Evolutionary conservation across 495 filamentous ascomycete genomes (phyloP), one percentile per base, ranked within the genome.

Genomic region (Lophiostoma macrostomum): DNA sequence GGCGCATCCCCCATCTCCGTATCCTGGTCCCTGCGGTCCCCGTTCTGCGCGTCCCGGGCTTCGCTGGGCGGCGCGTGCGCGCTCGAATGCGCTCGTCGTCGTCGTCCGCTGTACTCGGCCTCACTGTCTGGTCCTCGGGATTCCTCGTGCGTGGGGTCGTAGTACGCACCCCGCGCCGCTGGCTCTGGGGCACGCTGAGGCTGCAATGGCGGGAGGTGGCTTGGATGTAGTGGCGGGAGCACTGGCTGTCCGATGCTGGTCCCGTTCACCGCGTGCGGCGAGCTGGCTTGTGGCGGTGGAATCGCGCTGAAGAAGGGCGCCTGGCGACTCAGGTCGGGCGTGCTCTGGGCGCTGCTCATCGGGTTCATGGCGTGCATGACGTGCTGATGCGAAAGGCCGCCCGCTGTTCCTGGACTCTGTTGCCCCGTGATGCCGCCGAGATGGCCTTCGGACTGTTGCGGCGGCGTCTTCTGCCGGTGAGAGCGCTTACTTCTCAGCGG

Each of bases 401-500:
- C 34, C 4, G 40, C 38, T 16, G 53, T 50, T 16, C 51, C 53
- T 13, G 53, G 35, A 16, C 57, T 53, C 47, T 42, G 58, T 31
- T 7, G 24, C 11, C 44, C 48, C 1, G 50, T 11, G 4, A 44
- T 27, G 16, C 38, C 37, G 49, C 39, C 51, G 16, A 52, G 30
- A 34, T 45, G 34, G 19, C 14, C 29, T 18, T 49, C 47, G n/a
- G 27, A 23, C n/a, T n/a, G n/a, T n/a, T n/a, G n/a, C 0, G 59
- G 34, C n/a, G 64, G 64, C 14, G 64, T 60, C 7, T 32, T 47
- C 37, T 64, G 58, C 19, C 65, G 56, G 36, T 68, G 86, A 27
- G 85, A 84, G 38, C 90, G 85, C 76, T 96, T 96, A 25, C 83
- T 82, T 50, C 91, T 86, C 42, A 95, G 76, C 13, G 91, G 91